A percentile compares a stretch with the other conserved stretches of the same genome.
These are phyloP conservation scores for Macrotyloma uniflorum DNA, from an alignment of 306 rosid species.

Conservation along the genomic window DNA sequence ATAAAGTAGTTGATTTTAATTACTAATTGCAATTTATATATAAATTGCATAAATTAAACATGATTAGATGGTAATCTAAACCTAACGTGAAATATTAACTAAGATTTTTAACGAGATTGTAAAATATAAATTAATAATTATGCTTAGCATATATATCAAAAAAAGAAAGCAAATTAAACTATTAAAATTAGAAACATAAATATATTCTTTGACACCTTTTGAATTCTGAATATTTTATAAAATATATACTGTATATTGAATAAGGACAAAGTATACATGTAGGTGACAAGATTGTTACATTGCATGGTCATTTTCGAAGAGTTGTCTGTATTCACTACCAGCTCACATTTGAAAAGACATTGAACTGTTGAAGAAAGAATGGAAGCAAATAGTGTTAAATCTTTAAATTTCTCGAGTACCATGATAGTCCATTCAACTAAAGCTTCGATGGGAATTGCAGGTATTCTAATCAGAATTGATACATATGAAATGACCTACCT, in stretches of 20 bases:
- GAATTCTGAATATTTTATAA: background rate
- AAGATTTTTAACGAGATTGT: too few species aligned
- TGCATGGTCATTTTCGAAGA: slow-evolving; percentile 4
- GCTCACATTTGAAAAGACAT: slow-evolving; percentile 13
- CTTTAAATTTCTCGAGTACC: slow-evolving; percentile 23
- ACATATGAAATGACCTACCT: slow-evolving; percentile 1
- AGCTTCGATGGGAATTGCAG: slow-evolving; percentile 14
- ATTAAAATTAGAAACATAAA: background rate
- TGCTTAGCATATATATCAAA: too few species aligned
- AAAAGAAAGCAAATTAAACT: background rate
- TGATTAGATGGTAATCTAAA: too few species aligned
- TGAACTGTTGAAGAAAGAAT: slow-evolving; percentile 17
- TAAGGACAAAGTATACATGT: background rate
- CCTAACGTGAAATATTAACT: too few species aligned
- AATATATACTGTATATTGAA: background rate
- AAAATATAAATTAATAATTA: too few species aligned
- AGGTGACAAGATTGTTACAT: background rate
- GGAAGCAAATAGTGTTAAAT: slow-evolving; percentile 35
- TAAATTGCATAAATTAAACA: too few species aligned
- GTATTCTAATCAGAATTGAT: slow-evolving; percentile 7
- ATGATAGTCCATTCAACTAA: slow-evolving; percentile 32
- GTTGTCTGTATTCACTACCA: slow-evolving; percentile 11
- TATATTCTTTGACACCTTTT: background rate
- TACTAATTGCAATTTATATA: too few species aligned
- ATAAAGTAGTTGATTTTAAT: too few species aligned